These are phyloP conservation scores for Lentinula sp. DNA, from an alignment of 768 basidiomycete genomes.

Conservation along the genomic window DNA sequence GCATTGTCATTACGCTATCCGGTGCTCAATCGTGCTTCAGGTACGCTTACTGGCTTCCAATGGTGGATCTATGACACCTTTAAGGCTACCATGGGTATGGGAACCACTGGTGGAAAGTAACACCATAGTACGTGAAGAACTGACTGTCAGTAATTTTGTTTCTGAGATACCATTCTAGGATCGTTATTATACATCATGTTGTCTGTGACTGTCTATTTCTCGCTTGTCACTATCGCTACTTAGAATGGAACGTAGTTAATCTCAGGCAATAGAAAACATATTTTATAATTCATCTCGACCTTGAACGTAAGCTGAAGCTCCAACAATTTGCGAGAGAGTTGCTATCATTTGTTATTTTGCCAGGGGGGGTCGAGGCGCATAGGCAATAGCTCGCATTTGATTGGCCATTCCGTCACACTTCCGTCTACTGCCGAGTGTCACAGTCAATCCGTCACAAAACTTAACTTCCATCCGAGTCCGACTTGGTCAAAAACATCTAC, in stretches of 20 bases:
- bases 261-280: background rate
- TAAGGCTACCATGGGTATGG: conserved; percentile 79
- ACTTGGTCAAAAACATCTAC: conserved; percentile 30
- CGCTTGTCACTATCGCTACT: background rate
- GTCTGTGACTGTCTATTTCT: background rate
- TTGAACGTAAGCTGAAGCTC: background rate
- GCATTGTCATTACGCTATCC: background rate
- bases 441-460: conserved; percentile 15
- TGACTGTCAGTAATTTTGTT: background rate
- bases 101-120: conserved; percentile 86
- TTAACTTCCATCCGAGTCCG: conserved; percentile 25
- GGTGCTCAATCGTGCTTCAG: background rate
- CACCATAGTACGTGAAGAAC: background rate
- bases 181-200: background rate
- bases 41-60: conserved; percentile 62
- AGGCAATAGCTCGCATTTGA: background rate
- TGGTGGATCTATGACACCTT: conserved; percentile 94
- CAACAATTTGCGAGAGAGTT: too few relatives aligned
- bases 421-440: background rate
- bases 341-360: too few relatives aligned
- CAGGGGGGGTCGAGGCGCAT: background rate
- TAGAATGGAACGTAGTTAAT: conserved; percentile 3
- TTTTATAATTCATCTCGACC: background rate
- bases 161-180: background rate
- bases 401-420: background rate